Evolutionary conservation across 129 eudicot species (phyloP), one percentile per base, ranked within the genome.

Genomic region (Escallonia rubra): DNA sequence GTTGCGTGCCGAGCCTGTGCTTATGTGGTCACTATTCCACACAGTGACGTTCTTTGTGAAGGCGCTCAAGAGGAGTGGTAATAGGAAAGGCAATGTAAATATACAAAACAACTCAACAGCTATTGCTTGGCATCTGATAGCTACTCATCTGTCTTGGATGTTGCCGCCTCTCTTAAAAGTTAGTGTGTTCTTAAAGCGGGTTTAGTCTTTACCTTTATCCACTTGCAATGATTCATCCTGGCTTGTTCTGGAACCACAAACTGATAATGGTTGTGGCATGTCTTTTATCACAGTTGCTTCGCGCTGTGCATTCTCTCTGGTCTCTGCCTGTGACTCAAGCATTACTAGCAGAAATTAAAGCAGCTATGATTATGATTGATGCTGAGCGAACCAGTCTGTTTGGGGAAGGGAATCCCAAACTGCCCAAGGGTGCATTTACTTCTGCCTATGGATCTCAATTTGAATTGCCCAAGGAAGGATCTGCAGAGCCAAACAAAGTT

Each of bases 21-120:
- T 94, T 68, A 94, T 90, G 97, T 94, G 99, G 99, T 94, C 97
- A 70, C 59, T 94, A 46, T 94, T 82, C 51, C 99, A 94, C 80
- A 85, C 96, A 0, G 94, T 89, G 2, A 90, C 99, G 15, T 94
- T 94, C 76, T 94, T 94, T 64, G 99, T 90, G 85, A 89, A 88
- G 80, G 99, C 99, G 70, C 90, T 94, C 73, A 94, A 94, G 79
- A 82, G 99, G 70, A 89, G 96, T 73, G 90, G 90, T 52, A 44
- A 60, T 42, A 77, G 81, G 56, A 94, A 85, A 78, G 80, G 77
- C 63, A 80, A 72, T 65, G 8, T 62, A 47, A 82, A 70, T 78
- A 39, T 53, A 43, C 87, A 79, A 50, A 79, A 56, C 66, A 46
- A 2, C 50, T 46, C 50, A 46, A 46, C 50, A 46, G 50, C 50